Percentiles rank a stretch among this genome's conserved stretches.
phyloP scores from a whole-genome alignment of 2,329 filamentous ascomycete genomes.

The Fusarium buharicum region DNA sequence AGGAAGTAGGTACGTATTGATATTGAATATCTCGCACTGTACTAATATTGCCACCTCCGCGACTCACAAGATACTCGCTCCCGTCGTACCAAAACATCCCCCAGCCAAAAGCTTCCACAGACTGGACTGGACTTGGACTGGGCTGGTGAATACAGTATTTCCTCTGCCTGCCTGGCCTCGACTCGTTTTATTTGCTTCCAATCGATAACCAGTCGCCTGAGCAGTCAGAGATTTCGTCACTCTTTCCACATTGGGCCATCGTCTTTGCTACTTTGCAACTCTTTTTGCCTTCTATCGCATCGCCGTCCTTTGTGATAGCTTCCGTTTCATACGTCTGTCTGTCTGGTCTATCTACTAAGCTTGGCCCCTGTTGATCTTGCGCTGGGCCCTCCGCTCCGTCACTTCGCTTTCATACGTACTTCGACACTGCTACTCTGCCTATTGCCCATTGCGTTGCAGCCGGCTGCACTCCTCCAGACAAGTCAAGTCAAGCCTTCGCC shows the following conservation, averaged over 20 bases:
- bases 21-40: constrained; percentile 38
- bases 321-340: constrained; percentile 9
- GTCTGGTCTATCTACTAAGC: not conserved
- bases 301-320: constrained; percentile 16
- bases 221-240: constrained; percentile 24
- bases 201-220: constrained; percentile 13
- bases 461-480: not conserved
- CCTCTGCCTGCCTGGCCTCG: no score
- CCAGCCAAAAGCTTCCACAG: constrained; percentile 1
- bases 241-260: constrained; percentile 21
- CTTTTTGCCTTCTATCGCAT: constrained; percentile 10
- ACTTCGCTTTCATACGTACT: not conserved
- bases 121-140: no score
- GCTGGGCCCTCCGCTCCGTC: constrained; percentile 13
- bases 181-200: no score
- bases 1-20: no score
- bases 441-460: constrained; percentile 15
- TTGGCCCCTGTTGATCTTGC: constrained; percentile 24
- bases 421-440: constrained; percentile 2
- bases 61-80: constrained; percentile 11
- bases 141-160: no score
- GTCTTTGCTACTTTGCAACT: constrained; percentile 3
- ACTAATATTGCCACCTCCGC: constrained; percentile 46
- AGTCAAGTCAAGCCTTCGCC: constrained; percentile 18
- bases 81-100: constrained; percentile 7